Evolutionary conservation across 345 rosid genomes (phyloP), one percentile per base, ranked within the genome.

Genomic region (Lepidium africanum): DNA sequence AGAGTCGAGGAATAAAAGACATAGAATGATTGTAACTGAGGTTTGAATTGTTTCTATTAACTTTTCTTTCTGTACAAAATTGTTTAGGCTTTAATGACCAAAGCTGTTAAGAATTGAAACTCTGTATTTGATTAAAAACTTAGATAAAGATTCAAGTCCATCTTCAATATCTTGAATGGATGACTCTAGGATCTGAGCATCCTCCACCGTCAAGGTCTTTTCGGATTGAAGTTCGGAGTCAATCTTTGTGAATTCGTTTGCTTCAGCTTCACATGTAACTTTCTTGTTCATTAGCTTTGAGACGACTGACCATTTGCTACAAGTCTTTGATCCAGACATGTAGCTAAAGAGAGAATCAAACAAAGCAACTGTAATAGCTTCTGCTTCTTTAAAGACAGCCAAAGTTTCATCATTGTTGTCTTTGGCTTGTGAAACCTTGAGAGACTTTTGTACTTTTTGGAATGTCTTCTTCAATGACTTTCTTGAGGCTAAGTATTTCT

Each of bases 91-190:
- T 72, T 70, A 79, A 47, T 62, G 30, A 52, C 63, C 68, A 47
- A 76, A 51, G n/a, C 53, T 58, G 58, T 75, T 81, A 23, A 85
- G 86, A 67, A 81, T 38, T 9, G 76, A 75, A 9, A 61, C 86
- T 60, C 83, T 79, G 37, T 65, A 64, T 59, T 79, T 82, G 23
- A 82, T 79, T 47, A 78, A 42, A 10, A 69, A 58, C 58, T 61
- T 74, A 10, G 51, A 76, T 10, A 75, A 10, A 50, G 58, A 53
- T 6, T 81, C 80, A 40, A 61, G 23, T 21, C 77, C 80, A 21
- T 77, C 81, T 60, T 79, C 80, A 42, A 79, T 67, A 69, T 74
- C 74, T 64, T 76, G 77, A 63, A 81, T 66, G 74, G 64, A 58
- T 17, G 59, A 11, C 48, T 81, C 84, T 55, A 80, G n/a, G 43